Evolutionary conservation across 208 protist genomes (phyloP), one percentile per base, ranked within the genome.

Genomic region (Trypanosoma cruzi): DNA sequence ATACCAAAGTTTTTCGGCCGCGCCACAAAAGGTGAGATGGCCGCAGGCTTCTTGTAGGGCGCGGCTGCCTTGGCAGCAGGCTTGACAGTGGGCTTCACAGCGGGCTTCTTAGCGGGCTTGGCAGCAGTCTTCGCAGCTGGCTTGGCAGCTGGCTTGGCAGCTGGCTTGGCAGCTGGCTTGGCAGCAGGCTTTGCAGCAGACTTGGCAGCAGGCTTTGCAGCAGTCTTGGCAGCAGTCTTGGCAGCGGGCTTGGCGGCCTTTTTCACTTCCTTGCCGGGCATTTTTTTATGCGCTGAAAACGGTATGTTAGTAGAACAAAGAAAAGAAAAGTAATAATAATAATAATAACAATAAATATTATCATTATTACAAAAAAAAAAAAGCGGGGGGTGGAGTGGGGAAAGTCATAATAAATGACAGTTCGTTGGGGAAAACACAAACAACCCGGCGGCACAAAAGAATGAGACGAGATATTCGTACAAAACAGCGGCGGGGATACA

Each of bases 1-100:
- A 99, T 94, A 52, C 86, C 87, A 77, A 97, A 92, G 81, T 95
- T 92, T 84, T 93, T 94, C 40, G 92, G 89, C 71, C 89, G 85
- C 36, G 85, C 86, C 53, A 83, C 79, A 66, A 93, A 97, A 63
- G 60, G 75, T 54, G 92, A 89, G 62, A 77, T 66, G 44, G 71
- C 59, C 59, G 65, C 65, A 28, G 68, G 34, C 60, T 74, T 89
- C 83, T 95, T 89, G 80, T 92, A 89, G 16, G 86, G 86, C n/a
- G 82, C 85, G 44, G 80, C 84, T n/a, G 76, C 77, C 84, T 94
- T 90, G 48, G 75, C 71, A 26, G 76, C 79, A 70, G 81, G 59
- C 84, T 82, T 82, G 53, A 32, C 34, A n/a, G n/a, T n/a, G n/a
- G n/a, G n/a, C n/a, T n/a, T n/a, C n/a, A n/a, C n/a, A n/a, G n/a